A percentile compares a stretch with the other conserved stretches of the same genome.
Conservation (phyloP, 2,329 filamentous ascomycete species). For the Fusarium denticulatum region DNA sequence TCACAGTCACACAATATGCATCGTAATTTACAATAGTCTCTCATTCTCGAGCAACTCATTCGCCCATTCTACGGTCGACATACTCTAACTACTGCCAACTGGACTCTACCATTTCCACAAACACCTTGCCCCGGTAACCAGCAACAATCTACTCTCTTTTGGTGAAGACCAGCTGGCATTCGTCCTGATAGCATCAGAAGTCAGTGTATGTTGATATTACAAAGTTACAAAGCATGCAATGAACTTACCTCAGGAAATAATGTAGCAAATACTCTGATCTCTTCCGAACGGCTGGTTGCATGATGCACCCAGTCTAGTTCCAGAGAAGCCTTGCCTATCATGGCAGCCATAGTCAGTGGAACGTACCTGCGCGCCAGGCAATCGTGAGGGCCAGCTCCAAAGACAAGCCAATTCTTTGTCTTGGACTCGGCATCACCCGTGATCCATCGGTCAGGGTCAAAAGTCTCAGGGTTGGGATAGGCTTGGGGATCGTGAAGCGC, state of each 20-base stretch:
- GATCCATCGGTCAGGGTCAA: constrained; percentile 64
- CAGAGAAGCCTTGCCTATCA: constrained; percentile 63
- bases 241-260: constrained; percentile 58
- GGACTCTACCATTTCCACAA: too few relatives aligned
- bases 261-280: constrained; percentile 61
- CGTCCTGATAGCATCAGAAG: background rate
- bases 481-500: constrained; percentile 60
- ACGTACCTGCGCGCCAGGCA: constrained; percentile 62
- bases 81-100: background rate
- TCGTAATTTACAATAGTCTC: background rate
- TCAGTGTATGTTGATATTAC: background rate
- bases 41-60: too few relatives aligned
- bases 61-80: too few relatives aligned
- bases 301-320: constrained; percentile 62
- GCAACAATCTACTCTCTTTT: background rate
- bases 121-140: background rate
- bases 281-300: constrained; percentile 58
- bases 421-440: constrained; percentile 60
- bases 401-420: constrained; percentile 64
- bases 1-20: background rate
- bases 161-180: constrained; percentile 19
- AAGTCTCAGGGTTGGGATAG: constrained; percentile 58
- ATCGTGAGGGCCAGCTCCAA: constrained; percentile 61
- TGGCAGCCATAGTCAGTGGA: constrained; percentile 59
- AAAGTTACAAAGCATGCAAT: background rate